phyloP scores from a whole-genome alignment of 805 yeast genomes.

The Myxozyma melibiosi region DNA sequence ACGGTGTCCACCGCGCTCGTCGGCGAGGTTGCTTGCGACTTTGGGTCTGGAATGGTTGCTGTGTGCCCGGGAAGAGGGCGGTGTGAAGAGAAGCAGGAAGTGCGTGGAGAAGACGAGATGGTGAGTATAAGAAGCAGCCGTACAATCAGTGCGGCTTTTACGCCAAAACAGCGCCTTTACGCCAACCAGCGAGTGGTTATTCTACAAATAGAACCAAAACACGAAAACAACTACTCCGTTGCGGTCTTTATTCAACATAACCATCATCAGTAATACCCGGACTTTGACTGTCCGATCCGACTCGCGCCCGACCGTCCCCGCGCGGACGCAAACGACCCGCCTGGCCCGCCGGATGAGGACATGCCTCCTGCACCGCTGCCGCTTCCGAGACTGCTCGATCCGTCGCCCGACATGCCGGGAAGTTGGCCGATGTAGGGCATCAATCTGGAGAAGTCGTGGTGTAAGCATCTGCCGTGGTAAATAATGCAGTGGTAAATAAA shows the following conservation, averaged over 20 bases:
- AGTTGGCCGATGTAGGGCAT: slow-evolving; percentile 29
- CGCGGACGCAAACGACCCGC: slow-evolving; percentile 16
- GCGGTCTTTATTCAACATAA: too few relatives aligned
- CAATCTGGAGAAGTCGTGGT: slow-evolving; percentile 8
- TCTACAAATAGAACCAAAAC: too few relatives aligned
- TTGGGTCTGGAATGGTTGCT: neutral
- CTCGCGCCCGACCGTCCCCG: slow-evolving; percentile 19
- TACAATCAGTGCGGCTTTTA: too few relatives aligned
- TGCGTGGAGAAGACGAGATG: neutral
- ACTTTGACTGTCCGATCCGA: slow-evolving; percentile 3
- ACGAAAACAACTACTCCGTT: too few relatives aligned
- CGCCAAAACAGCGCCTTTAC: too few relatives aligned
- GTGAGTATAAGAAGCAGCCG: too few relatives aligned
- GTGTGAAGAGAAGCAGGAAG: neutral
- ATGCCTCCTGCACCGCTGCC: neutral
- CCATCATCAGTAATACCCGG: slow-evolving; percentile 1
- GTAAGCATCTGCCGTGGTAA: neutral
- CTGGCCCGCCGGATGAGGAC: slow-evolving; percentile 6
- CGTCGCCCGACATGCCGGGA: slow-evolving; percentile 26
- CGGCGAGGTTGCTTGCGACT: neutral
- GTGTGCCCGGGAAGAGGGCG: neutral
- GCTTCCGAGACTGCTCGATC: slow-evolving; percentile 2
- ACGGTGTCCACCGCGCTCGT: slow-evolving; percentile 26
- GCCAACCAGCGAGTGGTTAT: too few relatives aligned
- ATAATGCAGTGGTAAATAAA: too few relatives aligned